Evolutionary conservation across 768 basidiomycete species (phyloP).

Genomic region (Tulasnella sp.): DNA sequence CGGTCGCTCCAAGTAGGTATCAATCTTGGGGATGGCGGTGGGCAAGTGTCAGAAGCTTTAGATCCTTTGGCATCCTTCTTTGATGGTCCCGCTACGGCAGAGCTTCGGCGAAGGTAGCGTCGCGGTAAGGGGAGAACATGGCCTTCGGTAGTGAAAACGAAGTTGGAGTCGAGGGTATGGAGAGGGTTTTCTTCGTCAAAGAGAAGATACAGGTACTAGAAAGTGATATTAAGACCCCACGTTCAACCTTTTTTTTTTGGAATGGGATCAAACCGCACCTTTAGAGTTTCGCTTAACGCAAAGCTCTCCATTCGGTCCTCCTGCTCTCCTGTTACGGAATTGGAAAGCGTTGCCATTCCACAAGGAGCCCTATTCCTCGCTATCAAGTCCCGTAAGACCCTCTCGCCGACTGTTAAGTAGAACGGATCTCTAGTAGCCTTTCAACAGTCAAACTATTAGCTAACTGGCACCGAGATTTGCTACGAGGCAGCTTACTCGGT

Average conservation of each 20-base stretch:
- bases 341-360: conserved; percentile 76
- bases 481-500: conserved; percentile 54
- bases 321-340: conserved; percentile 69
- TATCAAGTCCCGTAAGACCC: conserved; percentile 70
- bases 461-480: not conserved
- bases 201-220: conserved; percentile 84
- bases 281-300: conserved; percentile 86
- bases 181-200: conserved; percentile 82
- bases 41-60: not conserved
- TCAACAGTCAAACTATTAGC: not conserved
- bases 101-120: conserved; percentile 43
- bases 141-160: conserved; percentile 93
- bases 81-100: conserved; percentile 52
- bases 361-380: conserved; percentile 76
- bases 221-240: not conserved
- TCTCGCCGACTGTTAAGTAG: conserved; percentile 88
- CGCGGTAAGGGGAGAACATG: conserved; percentile 71
- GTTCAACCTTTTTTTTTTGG: conserved; percentile 29
- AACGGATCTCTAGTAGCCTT: conserved; percentile 90
- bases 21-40: not conserved
- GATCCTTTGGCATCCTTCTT: conserved; percentile 56
- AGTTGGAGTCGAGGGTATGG: conserved; percentile 74
- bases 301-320: conserved; percentile 99
- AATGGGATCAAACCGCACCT: conserved; percentile 47
- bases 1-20: not conserved